Conservation (phyloP, 257 asterid species). For the Solanum virginianum region DNA sequence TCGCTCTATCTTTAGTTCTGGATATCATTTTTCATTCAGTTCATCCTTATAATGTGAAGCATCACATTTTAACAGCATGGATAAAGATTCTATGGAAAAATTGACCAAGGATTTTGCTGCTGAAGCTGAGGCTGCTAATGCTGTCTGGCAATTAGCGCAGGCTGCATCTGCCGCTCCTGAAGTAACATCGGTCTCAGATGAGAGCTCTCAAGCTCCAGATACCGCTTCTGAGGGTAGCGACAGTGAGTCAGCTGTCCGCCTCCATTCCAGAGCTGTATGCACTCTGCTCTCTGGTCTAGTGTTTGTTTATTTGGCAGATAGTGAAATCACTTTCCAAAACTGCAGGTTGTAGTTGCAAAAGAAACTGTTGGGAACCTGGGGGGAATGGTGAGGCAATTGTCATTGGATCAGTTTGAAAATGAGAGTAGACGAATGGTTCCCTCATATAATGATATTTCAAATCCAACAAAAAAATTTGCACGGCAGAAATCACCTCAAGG, state of each 20-base stretch:
- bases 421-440: slow-evolving; percentile 95
- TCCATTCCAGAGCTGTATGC: slow-evolving; percentile 92
- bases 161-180: slow-evolving; percentile 59
- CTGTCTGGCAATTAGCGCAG: slow-evolving; percentile 92
- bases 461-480: slow-evolving; percentile 66
- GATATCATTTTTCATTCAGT: neutral
- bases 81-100: slow-evolving; percentile 74
- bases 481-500: slow-evolving; percentile 97
- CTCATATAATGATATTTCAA: slow-evolving; percentile 56
- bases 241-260: slow-evolving; percentile 77
- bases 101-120: slow-evolving; percentile 96
- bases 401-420: slow-evolving; percentile 96
- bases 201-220: slow-evolving; percentile 63
- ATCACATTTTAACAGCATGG: slow-evolving; percentile 38
- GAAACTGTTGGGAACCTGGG: slow-evolving; percentile 92
- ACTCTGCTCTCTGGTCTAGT: neutral
- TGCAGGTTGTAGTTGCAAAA: slow-evolving; percentile 97
- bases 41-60: neutral
- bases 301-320: neutral
- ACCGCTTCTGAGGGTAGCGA: slow-evolving; percentile 74
- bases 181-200: slow-evolving; percentile 64
- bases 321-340: slow-evolving; percentile 5
- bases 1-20: slow-evolving; percentile 3
- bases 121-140: slow-evolving; percentile 93
- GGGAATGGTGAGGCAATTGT: slow-evolving; percentile 95